phyloP scores from a whole-genome alignment of 1,139 yeast genomes.

The Arxiozyma heterogenica region DNA sequence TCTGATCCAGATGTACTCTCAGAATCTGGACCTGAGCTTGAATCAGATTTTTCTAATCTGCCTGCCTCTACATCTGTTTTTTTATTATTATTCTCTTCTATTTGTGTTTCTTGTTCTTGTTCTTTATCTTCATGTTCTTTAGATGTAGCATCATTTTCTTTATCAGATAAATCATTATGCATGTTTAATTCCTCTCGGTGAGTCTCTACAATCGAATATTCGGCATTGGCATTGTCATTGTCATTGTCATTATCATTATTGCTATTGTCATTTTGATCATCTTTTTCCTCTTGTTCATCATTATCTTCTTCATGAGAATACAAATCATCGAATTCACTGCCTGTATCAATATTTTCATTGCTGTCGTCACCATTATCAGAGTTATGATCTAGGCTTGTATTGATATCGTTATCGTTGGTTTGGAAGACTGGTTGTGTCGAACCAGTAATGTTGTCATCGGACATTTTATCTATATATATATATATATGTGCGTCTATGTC shows the following conservation, averaged over 20 bases:
- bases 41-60: constrained; percentile 7
- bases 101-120: constrained; percentile 17
- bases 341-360: neutral
- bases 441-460: neutral
- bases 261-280: neutral
- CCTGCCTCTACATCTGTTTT: constrained; percentile 13
- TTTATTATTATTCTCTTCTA: constrained; percentile 13
- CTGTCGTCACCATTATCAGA: neutral
- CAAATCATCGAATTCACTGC: constrained; percentile 1
- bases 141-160: too few species aligned
- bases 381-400: neutral
- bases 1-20: constrained; percentile 11
- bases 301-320: constrained; percentile 5
- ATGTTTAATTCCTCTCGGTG: neutral
- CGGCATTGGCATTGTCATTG: neutral
- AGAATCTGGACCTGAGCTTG: constrained; percentile 5
- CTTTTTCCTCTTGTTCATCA: neutral
- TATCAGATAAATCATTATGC: neutral
- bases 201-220: neutral
- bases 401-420: neutral
- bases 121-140: constrained; percentile 10
- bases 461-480: neutral
- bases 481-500: too few species aligned
- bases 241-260: neutral
- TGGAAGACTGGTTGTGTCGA: neutral